A percentile compares a stretch with the other conserved stretches of the same genome.
Evolutionary conservation across 306 rosid species (phyloP).

Genomic region (Chamaecrista fasciculata): DNA sequence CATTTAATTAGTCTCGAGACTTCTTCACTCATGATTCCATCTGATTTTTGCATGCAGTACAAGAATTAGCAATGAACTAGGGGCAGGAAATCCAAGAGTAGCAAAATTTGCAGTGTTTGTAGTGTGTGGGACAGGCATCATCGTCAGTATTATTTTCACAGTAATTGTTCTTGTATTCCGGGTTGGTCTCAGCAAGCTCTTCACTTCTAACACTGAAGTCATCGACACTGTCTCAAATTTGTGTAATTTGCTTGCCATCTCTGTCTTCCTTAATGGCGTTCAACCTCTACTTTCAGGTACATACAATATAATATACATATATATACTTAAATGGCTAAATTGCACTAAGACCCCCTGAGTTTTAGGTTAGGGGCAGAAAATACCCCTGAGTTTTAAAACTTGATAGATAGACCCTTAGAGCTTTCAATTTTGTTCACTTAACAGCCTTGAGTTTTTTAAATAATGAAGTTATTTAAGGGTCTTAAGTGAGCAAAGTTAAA

Average conservation of each 20-base stretch:
- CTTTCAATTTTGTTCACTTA: too few species aligned
- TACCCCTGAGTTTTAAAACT: too few species aligned
- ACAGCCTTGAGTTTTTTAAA: too few species aligned
- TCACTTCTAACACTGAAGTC: constrained; percentile 54
- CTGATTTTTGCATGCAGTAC: constrained; percentile 41
- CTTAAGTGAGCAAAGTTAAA: too few species aligned
- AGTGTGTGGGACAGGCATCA: constrained; percentile 63
- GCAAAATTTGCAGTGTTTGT: constrained; percentile 63
- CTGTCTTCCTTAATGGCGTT: constrained; percentile 72
- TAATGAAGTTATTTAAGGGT: too few species aligned
- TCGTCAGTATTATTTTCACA: constrained; percentile 49
- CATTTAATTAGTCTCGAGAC: too few species aligned
- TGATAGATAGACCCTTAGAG: too few species aligned
- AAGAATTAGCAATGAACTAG: constrained; percentile 73
- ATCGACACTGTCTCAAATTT: constrained; percentile 49
- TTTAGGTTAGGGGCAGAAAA: too few species aligned
- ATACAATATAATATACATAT: background rate
- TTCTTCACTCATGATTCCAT: too few species aligned
- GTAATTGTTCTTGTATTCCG: constrained; percentile 43
- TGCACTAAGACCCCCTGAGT: too few species aligned
- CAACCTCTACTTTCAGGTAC: constrained; percentile 58
- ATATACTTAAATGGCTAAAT: too few species aligned
- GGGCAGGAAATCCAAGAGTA: constrained; percentile 61
- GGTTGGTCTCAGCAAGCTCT: constrained; percentile 55
- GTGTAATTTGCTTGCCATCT: constrained; percentile 66